These are phyloP conservation scores for Corymbia citriodora DNA, from an alignment of 441 rosid species.

Conservation along the genomic window DNA sequence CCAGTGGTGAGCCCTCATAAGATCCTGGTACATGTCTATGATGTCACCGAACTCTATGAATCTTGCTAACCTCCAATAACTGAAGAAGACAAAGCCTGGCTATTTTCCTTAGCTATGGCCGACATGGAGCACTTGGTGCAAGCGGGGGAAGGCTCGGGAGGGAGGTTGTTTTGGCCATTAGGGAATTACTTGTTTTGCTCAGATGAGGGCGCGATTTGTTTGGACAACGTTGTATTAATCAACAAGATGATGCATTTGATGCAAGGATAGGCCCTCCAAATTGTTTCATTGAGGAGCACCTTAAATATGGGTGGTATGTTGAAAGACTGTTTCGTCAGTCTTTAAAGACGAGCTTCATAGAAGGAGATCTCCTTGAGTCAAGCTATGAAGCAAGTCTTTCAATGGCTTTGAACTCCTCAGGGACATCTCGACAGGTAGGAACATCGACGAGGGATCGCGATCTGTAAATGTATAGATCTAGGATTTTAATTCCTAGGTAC, in stretches of 20 bases:
- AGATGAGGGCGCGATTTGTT: conserved; percentile 57
- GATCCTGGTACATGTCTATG: conserved; percentile 15
- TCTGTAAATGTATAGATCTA: neutral
- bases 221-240: conserved; percentile 45
- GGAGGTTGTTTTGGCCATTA: conserved; percentile 51
- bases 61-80: neutral
- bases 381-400: neutral
- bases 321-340: neutral
- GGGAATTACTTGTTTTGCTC: conserved; percentile 71
- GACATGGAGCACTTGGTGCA: neutral
- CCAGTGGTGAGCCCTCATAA: conserved; percentile 17
- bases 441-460: neutral
- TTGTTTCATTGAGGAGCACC: neutral
- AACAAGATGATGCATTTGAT: conserved; percentile 46
- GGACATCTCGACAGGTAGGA: neutral
- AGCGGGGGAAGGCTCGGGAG: neutral
- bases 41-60: neutral
- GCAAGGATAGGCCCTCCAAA: conserved; percentile 19
- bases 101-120: conserved; percentile 17
- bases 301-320: neutral
- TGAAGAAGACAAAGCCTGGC: conserved; percentile 5
- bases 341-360: neutral
- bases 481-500: neutral
- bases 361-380: neutral
- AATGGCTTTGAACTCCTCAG: neutral